Base-by-base conservation (phyloP, 164 flowering plant genomes). In the Umbilicus rupestris region DNA sequence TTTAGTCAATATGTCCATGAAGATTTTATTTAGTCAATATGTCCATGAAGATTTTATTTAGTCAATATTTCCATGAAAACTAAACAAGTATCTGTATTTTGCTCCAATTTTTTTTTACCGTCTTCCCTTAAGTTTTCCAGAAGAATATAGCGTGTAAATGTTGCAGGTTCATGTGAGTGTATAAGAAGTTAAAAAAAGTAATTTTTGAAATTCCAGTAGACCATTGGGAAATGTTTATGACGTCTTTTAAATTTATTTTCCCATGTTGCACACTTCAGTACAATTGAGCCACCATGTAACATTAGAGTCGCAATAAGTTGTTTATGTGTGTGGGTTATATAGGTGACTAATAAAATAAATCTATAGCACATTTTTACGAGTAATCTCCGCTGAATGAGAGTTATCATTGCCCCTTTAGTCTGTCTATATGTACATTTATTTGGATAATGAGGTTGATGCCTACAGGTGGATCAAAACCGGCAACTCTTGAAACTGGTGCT, bases 391-490 rank as follows among this genome's bases (percentile, higher is more conserved):
- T 47, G 10, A 6, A 28, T 14, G 60, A 55, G 7, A 29, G 19
- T 11, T 12, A 14, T 14, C 60, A 1, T 19, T 55, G 31, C 1
- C 19, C 44, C 44, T 41, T 0, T 55, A 28, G 10, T 29, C 60
- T 28, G 5, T 28, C 29, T 28, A 28, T 28, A 26, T 41, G 10
- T 41, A n/a, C n/a, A n/a, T 55, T 52, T 16, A 28, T 26, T 26
- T 28, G 28, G 22, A 55, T 28, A 28, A 3, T 28, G 33, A 55
- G 60, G 33, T 26, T 55, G 62, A n/a, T 52, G 24, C 67, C 78
- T 63, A 70, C 83, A 87, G 98, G 96, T 73, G 96, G 95, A 63
- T 75, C 96, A 28, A 94, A 91, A 79, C 95, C 96, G 39, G 99
- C 90, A 31, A 91, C 87, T 46, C 75, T 88, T 11, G 97, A 91